These are phyloP conservation scores for Furcasterigmium furcatum DNA, from an alignment of 2,329 filamentous ascomycete species.

Conservation along the genomic window DNA sequence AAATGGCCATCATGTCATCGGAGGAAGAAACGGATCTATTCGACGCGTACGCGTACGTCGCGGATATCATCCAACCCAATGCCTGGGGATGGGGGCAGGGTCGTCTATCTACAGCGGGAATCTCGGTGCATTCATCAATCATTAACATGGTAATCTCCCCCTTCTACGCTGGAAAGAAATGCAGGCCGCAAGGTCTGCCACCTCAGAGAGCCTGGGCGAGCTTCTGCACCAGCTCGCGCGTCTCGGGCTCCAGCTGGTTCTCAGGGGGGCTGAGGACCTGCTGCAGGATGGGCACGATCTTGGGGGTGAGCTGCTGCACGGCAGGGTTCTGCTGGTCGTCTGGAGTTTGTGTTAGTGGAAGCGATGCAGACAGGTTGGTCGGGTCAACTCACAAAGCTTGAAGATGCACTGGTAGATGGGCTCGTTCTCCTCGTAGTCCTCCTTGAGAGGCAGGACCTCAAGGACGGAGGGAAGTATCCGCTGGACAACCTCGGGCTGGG, in stretches of 20 bases:
- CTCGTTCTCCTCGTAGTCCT: constrained; percentile 96
- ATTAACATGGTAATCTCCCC: neutral
- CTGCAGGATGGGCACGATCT: constrained; percentile 68
- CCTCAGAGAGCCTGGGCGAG: constrained; percentile 50
- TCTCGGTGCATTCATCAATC: constrained; percentile 3
- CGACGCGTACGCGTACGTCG: too few species aligned
- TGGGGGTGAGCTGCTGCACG: constrained; percentile 65
- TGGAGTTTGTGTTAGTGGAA: constrained; percentile 19
- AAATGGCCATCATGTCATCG: too few species aligned
- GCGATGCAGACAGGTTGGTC: neutral
- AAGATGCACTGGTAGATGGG: constrained; percentile 89
- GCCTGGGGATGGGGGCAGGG: too few species aligned
- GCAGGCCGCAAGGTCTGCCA: neutral
- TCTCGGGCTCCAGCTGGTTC: constrained; percentile 73
- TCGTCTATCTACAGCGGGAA: constrained; percentile 5
- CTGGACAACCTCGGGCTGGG: constrained; percentile 74
- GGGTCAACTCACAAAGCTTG: constrained; percentile 66
- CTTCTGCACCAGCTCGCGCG: constrained; percentile 61
- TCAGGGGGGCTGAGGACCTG: constrained; percentile 68
- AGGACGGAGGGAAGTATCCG: constrained; percentile 82
- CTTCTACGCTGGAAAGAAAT: neutral
- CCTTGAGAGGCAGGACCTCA: constrained; percentile 77
- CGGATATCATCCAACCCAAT: too few species aligned
- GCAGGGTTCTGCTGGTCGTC: constrained; percentile 67
- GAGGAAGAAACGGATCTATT: too few species aligned